These are phyloP conservation scores for Ampelocalamus luodianensis DNA, from an alignment of 176 grass and related monocot species.

Conservation along the genomic window DNA sequence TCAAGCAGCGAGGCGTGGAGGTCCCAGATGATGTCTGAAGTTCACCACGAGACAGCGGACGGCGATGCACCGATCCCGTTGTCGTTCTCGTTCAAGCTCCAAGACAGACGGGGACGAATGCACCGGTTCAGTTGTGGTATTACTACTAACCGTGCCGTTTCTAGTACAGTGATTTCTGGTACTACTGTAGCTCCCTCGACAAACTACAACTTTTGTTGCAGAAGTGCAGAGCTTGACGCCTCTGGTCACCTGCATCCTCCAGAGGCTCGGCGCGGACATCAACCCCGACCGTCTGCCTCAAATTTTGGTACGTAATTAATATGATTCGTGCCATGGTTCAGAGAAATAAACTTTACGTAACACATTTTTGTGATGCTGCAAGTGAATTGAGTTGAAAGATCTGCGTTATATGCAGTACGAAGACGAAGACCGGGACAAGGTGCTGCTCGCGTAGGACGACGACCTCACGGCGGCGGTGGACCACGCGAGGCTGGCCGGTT, in stretches of 20 bases:
- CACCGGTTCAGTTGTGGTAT: slow-evolving; percentile 78
- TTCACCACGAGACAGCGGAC: slow-evolving; percentile 26
- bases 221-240: slow-evolving; percentile 72
- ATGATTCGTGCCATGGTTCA: not conserved
- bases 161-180: not conserved
- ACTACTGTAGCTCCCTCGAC: slow-evolving; percentile 17
- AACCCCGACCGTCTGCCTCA: slow-evolving; percentile 52
- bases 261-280: slow-evolving; percentile 61
- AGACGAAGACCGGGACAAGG: slow-evolving; percentile 83
- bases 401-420: slow-evolving; percentile 58
- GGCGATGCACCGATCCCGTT: slow-evolving; percentile 30
- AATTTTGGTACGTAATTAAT: slow-evolving; percentile 50
- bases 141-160: not conserved
- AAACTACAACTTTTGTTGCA: slow-evolving; percentile 32
- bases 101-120: slow-evolving; percentile 66
- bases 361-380: not conserved
- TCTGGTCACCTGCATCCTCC: slow-evolving; percentile 72
- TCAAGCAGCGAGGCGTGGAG: slow-evolving; percentile 50
- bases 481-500: slow-evolving; percentile 77
- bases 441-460: slow-evolving; percentile 70
- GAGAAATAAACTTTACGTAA: not conserved
- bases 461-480: slow-evolving; percentile 76
- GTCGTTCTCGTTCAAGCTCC: slow-evolving; percentile 74
- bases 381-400: not conserved
- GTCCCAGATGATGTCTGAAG: slow-evolving; percentile 59